These are phyloP conservation scores for Usnea hakonensis DNA, from an alignment of 495 filamentous ascomycete genomes.

Conservation along the genomic window DNA sequence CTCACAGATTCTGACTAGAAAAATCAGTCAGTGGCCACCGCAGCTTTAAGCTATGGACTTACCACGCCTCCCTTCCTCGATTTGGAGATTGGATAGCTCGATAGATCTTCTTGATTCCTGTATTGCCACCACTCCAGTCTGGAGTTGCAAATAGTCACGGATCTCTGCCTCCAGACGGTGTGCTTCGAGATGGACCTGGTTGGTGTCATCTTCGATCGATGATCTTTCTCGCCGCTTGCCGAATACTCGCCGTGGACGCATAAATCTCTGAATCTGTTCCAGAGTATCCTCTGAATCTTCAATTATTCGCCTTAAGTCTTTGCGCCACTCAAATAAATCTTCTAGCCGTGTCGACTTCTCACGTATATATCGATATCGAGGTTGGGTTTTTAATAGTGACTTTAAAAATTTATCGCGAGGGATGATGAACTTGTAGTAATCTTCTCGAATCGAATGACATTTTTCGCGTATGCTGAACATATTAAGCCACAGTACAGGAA, in stretches of 20 bases:
- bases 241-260: not conserved
- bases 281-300: not conserved
- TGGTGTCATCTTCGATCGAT: not conserved
- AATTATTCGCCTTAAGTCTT: not conserved
- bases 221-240: not conserved
- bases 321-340: not conserved
- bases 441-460: not conserved
- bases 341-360: not conserved
- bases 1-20: not conserved
- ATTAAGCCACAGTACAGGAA: not conserved
- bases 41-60: not conserved
- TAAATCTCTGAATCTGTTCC: not conserved
- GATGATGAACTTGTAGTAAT: not conserved
- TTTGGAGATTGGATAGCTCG: not conserved
- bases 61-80: not conserved
- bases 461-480: not conserved
- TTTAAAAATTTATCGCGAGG: too few relatives aligned
- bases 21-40: not conserved
- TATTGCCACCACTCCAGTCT: not conserved
- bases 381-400: too few relatives aligned
- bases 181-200: not conserved
- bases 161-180: constrained; percentile 1
- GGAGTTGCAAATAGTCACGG: constrained; percentile 1
- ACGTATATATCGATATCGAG: too few relatives aligned
- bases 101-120: not conserved